These are phyloP conservation scores for Kewa caespitosa DNA, from an alignment of 179 eudicot species.

Conservation along the genomic window DNA sequence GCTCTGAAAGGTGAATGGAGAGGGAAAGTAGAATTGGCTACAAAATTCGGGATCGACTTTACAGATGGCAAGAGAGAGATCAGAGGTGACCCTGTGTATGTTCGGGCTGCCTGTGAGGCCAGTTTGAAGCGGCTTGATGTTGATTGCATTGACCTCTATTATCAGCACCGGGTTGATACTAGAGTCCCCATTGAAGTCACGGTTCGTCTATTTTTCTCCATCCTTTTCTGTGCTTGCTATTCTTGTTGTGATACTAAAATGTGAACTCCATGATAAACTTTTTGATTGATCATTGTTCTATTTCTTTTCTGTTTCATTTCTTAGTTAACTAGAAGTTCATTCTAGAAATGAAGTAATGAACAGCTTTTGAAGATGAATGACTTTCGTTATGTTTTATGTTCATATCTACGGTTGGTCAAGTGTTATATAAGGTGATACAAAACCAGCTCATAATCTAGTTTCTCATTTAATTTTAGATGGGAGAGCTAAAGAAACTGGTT, in stretches of 20 bases:
- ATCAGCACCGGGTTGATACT: constrained; percentile 44
- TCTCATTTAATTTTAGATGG: constrained; percentile 22
- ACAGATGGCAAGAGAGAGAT: constrained; percentile 15
- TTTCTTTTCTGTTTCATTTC: too few relatives aligned
- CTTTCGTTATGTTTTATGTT: too few relatives aligned
- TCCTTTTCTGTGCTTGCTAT: not conserved
- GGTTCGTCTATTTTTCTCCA: constrained; percentile 20
- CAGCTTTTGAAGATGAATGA: too few relatives aligned
- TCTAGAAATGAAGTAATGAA: too few relatives aligned
- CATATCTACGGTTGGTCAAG: too few relatives aligned
- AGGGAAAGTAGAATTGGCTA: constrained; percentile 39
- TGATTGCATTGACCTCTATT: constrained; percentile 49
- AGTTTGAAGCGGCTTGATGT: constrained; percentile 52
- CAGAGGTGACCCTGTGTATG: constrained; percentile 43
- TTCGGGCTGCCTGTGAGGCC: constrained; percentile 46
- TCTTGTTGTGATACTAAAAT: not conserved
- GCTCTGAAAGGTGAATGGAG: constrained; percentile 33
- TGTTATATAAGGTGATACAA: too few relatives aligned
- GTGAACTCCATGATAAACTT: too few relatives aligned
- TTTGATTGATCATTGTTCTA: too few relatives aligned
- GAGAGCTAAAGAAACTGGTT: constrained; percentile 39
- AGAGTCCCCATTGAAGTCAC: constrained; percentile 47
- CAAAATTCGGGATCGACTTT: constrained; percentile 35
- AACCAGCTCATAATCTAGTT: not conserved
- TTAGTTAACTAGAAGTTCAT: too few relatives aligned